Evolutionary conservation across 73 alveolate genomes (phyloP), one percentile per base, ranked within the genome.

Genomic region (Paramecium primaurelia): DNA sequence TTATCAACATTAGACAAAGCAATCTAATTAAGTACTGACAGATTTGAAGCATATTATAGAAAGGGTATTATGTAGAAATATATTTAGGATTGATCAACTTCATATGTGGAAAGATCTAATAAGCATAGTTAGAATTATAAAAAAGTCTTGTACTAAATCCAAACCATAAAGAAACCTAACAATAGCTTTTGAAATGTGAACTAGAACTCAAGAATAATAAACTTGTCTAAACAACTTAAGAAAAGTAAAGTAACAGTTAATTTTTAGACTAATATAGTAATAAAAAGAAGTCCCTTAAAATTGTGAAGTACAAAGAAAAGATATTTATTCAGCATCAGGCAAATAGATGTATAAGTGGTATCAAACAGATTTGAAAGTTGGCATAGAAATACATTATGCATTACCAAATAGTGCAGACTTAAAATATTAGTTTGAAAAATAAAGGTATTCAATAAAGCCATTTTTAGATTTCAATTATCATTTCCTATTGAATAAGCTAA

Each of bases 371-470:
- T 9, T 47, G 22, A 89, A 25, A 20, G 92, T 89, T 20, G 94
- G 94, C n/a, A 89, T 89, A 42, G 94, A 89, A 54, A 89, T 89
- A n/a, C 86, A 89, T 47, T 36, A 71, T 38, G 32, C 94, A 10
- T 54, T 89, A 34, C 58, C 87, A 69, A 71, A 47, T 40, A 89
- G 75, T 51, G 84, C 37, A 12, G 90, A 71, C 22, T 89, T 89
- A 71, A 89, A 89, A 83, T 71, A 64, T 34, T 30, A 28, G 58
- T 71, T 89, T 45, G 94, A 71, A 89, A 83, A 77, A 18, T 34
- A 89, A 45, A 89, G 75, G 69, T 77, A 47, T 9, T 51, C 30
- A 64, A 42, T 25, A 16, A 14, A 40, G 30, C 5, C 45, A 44
- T 18, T 2, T 45, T 9, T 25, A 80, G 91, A 80, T 42, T 80